Conservation (phyloP, 805 yeast genomes). For the Metschnikowia arizonensis region DNA sequence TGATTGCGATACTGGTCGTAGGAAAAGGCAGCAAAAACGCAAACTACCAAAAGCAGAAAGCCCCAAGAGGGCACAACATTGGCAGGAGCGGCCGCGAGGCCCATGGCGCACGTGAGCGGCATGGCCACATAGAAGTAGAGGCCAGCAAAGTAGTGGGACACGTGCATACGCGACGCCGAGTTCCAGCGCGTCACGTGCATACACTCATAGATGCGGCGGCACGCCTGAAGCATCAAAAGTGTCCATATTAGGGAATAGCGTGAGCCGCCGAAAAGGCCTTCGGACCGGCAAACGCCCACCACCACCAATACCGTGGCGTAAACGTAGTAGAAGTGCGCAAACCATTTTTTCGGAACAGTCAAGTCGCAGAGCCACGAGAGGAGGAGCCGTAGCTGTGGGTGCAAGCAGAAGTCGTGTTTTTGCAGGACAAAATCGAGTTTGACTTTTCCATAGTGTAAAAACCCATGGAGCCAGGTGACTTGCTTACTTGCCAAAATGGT, state of each 20-base stretch:
- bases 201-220: constrained; percentile 56
- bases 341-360: constrained; percentile 61
- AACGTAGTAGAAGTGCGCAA: constrained; percentile 55
- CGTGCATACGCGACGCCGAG: constrained; percentile 50
- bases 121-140: constrained; percentile 52
- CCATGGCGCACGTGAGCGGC: constrained; percentile 30
- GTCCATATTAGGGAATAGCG: constrained; percentile 21
- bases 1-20: constrained; percentile 55
- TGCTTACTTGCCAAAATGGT: constrained; percentile 6
- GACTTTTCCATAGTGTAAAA: constrained; percentile 16
- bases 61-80: too few species aligned
- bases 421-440: constrained; percentile 1
- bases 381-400: not conserved
- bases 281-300: not conserved
- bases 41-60: not conserved
- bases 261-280: constrained; percentile 15
- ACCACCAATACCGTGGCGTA: constrained; percentile 31
- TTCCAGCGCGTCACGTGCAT: constrained; percentile 45
- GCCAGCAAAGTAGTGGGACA: constrained; percentile 66
- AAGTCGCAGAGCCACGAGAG: constrained; percentile 9
- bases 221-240: constrained; percentile 44
- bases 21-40: constrained; percentile 34
- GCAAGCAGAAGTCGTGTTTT: not conserved
- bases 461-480: constrained; percentile 8
- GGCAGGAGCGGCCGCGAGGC: not conserved